A percentile compares a stretch with the other conserved stretches of the same genome.
Conservation (phyloP, 2,329 filamentous ascomycete genomes). For the Thyridium curvatum region DNA sequence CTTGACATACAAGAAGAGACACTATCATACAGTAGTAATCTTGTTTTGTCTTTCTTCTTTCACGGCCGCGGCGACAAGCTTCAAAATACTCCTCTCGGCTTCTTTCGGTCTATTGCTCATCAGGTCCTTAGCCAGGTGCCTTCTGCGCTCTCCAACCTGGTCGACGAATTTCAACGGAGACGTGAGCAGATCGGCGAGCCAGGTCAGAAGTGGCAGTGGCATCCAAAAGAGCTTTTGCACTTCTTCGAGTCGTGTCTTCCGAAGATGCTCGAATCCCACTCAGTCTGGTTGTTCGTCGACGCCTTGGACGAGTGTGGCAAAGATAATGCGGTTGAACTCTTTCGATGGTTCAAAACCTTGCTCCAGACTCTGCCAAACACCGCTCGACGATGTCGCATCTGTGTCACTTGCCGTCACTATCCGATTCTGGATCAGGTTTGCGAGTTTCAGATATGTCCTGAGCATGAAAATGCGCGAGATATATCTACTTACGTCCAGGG, state of each 20-base stretch:
- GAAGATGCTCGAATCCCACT: constrained; percentile 9
- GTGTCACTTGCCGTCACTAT: constrained; percentile 24
- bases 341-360: constrained; percentile 11
- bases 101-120: constrained; percentile 25
- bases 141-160: constrained; percentile 9
- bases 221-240: constrained; percentile 11
- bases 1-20: constrained; percentile 9
- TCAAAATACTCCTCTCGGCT: constrained; percentile 22
- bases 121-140: constrained; percentile 20
- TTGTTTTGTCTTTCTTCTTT: constrained; percentile 27
- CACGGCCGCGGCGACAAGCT: constrained; percentile 22
- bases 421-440: constrained; percentile 15
- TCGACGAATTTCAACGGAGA: neutral
- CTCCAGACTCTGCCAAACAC: constrained; percentile 2
- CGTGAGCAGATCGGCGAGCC: constrained; percentile 3
- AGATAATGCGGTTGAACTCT: constrained; percentile 12
- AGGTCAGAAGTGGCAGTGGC: constrained; percentile 18
- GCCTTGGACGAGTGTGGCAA: constrained; percentile 26
- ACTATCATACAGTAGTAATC: neutral
- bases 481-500: constrained; percentile 19
- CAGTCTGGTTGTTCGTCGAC: constrained; percentile 23
- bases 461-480: constrained; percentile 21
- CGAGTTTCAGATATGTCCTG: constrained; percentile 17
- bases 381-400: constrained; percentile 14
- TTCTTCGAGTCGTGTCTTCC: constrained; percentile 13